phyloP scores from a whole-genome alignment of 1,284 basidiomycete genomes.

The Irpex sp. region DNA sequence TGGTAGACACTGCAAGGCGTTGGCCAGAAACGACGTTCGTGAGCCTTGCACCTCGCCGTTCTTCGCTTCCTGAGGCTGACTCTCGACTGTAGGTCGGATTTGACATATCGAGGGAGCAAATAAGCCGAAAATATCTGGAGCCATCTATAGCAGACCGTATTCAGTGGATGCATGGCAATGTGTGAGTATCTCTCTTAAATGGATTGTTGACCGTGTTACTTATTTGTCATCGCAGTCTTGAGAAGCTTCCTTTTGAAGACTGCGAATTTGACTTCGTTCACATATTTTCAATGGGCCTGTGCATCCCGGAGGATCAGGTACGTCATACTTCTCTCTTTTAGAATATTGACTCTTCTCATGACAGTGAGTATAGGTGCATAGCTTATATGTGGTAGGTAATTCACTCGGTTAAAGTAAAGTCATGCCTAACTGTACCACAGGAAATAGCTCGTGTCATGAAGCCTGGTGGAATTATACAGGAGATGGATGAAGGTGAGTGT shows the following conservation, averaged over 20 bases:
- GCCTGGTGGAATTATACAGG: conserved; percentile 63
- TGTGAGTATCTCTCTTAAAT: conserved; percentile 40
- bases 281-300: conserved; percentile 56
- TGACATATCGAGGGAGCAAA: conserved; percentile 69
- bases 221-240: conserved; percentile 42
- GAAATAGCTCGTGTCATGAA: conserved; percentile 66
- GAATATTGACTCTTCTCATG: background rate
- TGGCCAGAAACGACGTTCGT: conserved; percentile 69
- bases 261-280: conserved; percentile 78
- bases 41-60: conserved; percentile 20
- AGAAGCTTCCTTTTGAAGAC: conserved; percentile 72
- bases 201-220: background rate
- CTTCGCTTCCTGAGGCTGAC: background rate
- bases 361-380: background rate
- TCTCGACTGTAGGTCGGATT: conserved; percentile 56
- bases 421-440: conserved; percentile 30
- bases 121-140: conserved; percentile 50
- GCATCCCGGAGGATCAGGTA: conserved; percentile 73
- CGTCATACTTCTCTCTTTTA: background rate
- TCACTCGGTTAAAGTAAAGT: background rate
- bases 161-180: conserved; percentile 71
- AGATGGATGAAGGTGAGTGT: conserved; percentile 61
- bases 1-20: conserved; percentile 65
- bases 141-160: conserved; percentile 49
- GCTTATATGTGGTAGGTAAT: background rate